A percentile compares a stretch with the other conserved stretches of the same genome.
Evolutionary conservation across 225 moss, liverwort and hornwort species (phyloP).

Genomic region (Sphagnum tenellum): DNA sequence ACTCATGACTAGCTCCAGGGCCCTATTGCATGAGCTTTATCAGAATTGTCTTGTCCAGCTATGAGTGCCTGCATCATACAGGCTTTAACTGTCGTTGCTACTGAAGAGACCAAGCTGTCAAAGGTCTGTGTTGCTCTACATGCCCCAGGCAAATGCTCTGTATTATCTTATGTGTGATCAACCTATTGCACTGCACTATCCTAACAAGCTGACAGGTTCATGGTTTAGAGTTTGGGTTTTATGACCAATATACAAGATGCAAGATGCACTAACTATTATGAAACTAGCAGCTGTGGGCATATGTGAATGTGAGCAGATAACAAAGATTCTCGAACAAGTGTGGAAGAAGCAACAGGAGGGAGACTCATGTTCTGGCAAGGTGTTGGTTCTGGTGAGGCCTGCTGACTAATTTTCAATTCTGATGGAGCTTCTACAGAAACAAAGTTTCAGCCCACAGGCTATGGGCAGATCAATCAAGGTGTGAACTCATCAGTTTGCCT

Average conservation of each 20-base stretch:
- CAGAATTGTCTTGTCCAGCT: constrained; percentile 20
- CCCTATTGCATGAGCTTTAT: constrained; percentile 43
- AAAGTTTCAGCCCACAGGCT: constrained; percentile 19
- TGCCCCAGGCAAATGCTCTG: background rate
- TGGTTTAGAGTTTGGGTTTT: too few species aligned
- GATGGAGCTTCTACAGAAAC: constrained; percentile 31
- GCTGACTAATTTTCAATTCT: constrained; percentile 31
- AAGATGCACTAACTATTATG: background rate
- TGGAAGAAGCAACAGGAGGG: constrained; percentile 18
- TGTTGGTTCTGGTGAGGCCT: constrained; percentile 34
- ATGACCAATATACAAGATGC: too few species aligned
- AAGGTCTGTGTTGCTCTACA: constrained; percentile 35
- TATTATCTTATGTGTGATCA: background rate
- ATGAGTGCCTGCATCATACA: constrained; percentile 59
- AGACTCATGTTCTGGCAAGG: constrained; percentile 12
- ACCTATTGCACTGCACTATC: background rate
- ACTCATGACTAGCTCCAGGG: constrained; percentile 44
- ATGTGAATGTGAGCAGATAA: constrained; percentile 14
- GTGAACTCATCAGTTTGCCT: background rate
- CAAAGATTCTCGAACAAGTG: constrained; percentile 39
- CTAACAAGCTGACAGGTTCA: too few species aligned
- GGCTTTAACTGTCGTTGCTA: constrained; percentile 57
- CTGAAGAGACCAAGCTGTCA: constrained; percentile 47
- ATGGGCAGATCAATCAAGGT: constrained; percentile 6
- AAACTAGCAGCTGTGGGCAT: background rate